Base-by-base conservation (phyloP, 179 eudicot species). In the Actinidia arguta region DNA sequence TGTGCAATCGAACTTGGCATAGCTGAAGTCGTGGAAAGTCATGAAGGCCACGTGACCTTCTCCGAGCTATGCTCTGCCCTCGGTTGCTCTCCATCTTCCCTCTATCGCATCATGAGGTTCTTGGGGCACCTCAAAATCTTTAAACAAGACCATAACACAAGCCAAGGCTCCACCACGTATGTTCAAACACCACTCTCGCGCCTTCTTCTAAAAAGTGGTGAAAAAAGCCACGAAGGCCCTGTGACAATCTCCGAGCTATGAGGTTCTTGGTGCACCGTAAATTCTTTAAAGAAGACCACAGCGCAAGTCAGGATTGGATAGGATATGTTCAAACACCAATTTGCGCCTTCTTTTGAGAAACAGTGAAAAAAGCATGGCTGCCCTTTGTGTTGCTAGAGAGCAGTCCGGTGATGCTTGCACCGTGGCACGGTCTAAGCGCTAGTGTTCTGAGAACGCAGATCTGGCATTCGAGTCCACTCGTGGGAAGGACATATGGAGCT, bases 1-100 rank as follows among this genome's bases (percentile, higher is more conserved):
- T 93, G 98, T 77, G 96, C 91, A 17, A 88, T 94, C 18, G 94
- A 94, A 77, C 92, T 93, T 2, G 91, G 92, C 4, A 85, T 94
- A 77, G 79, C 96, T 17, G 93, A 94, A 22, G 85, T 80, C 50
- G 44, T 94, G 5, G 94, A 90, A 71, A 75, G 61, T 69, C 89
- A 87, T 13, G 85, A 83, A 14, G 88, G 87, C 4, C 87, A 94
- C 8, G 88, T 89, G 85, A 61, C 91, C 46, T 86, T 93, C 3
- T 6, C 84, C 1, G 90, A 90, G 12, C 88, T 94, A 13, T 87
- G 95, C 8, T 82, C 90, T 3, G 24, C 85, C 69, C 83, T 92
- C 3, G 76, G 84, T 10, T 94, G 98, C 88, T 82, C 91, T 1
- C 46, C 85, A 0, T 36, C 91, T 0, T 58, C 88, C 66, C 89